Percentiles rank a stretch among this genome's conserved stretches.
These are phyloP conservation scores for Mortierella alpina DNA, from an alignment of 192 early-diverging fungal species.

Conservation along the genomic window DNA sequence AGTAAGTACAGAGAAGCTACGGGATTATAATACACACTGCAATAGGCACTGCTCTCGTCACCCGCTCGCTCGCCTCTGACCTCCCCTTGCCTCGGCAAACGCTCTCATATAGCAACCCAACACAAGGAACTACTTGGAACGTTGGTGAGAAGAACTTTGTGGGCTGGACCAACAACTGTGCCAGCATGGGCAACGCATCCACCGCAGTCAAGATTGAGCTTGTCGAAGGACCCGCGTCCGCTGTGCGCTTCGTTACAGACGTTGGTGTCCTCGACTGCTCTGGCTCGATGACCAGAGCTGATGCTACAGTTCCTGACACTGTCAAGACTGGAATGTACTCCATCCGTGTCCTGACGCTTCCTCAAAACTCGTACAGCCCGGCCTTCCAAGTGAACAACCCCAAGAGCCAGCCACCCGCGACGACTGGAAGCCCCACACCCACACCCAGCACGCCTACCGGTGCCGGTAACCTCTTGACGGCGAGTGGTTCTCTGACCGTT, in stretches of 20 bases:
- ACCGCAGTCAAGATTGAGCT: slow-evolving; percentile 14
- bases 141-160: slow-evolving; percentile 1
- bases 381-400: slow-evolving; percentile 14
- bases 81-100: neutral
- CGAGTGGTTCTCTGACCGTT: slow-evolving; percentile 8
- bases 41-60: neutral
- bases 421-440: neutral
- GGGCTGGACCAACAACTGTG: slow-evolving; percentile 32
- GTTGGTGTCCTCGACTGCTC: slow-evolving; percentile 28
- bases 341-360: slow-evolving; percentile 26
- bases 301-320: slow-evolving; percentile 2
- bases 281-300: neutral
- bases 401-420: neutral
- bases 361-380: slow-evolving; percentile 19
- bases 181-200: slow-evolving; percentile 10
- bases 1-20: slow-evolving; percentile 6
- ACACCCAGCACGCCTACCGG: neutral
- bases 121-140: slow-evolving; percentile 13
- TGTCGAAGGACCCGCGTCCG: slow-evolving; percentile 17
- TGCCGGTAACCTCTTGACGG: slow-evolving; percentile 9
- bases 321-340: slow-evolving; percentile 18
- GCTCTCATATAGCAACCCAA: slow-evolving; percentile 33
- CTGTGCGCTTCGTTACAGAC: slow-evolving; percentile 8
- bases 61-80: neutral
- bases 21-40: no score